phyloP scores from a whole-genome alignment of 2,329 filamentous ascomycete species.

The Rutstroemia sp. region DNA sequence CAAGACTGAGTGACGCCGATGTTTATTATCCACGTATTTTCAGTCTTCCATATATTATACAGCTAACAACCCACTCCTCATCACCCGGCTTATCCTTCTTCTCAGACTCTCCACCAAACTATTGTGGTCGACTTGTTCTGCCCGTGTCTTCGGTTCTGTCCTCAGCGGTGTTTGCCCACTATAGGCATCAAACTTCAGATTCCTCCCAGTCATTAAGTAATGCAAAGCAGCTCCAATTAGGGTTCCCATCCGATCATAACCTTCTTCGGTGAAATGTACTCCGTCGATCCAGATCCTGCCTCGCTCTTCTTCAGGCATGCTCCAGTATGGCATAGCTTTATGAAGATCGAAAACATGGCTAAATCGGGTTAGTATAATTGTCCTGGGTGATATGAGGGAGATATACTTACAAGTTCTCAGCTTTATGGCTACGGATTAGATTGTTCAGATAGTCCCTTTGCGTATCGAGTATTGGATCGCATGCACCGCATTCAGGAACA shows the following conservation, averaged over 20 bases:
- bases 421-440: slow-evolving; percentile 42
- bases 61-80: background rate
- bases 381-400: background rate
- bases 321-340: slow-evolving; percentile 45
- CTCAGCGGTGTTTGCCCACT: background rate
- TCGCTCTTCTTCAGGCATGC: slow-evolving; percentile 39
- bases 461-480: slow-evolving; percentile 25
- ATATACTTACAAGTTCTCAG: slow-evolving; percentile 44
- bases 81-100: too few relatives aligned
- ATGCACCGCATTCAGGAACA: slow-evolving; percentile 43
- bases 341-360: slow-evolving; percentile 52
- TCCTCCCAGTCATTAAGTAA: slow-evolving; percentile 32
- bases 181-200: slow-evolving; percentile 16
- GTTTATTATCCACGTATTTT: background rate
- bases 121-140: background rate
- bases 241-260: slow-evolving; percentile 56
- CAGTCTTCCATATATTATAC: background rate
- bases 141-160: background rate
- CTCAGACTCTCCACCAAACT: background rate
- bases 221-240: slow-evolving; percentile 47
- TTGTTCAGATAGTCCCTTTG: slow-evolving; percentile 43
- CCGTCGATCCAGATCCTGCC: slow-evolving; percentile 52
- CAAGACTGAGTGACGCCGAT: background rate
- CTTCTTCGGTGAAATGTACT: slow-evolving; percentile 48
- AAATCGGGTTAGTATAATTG: background rate